These are phyloP conservation scores for Aspergillus sp. DNA, from an alignment of 2,329 filamentous ascomycete species.

Conservation along the genomic window DNA sequence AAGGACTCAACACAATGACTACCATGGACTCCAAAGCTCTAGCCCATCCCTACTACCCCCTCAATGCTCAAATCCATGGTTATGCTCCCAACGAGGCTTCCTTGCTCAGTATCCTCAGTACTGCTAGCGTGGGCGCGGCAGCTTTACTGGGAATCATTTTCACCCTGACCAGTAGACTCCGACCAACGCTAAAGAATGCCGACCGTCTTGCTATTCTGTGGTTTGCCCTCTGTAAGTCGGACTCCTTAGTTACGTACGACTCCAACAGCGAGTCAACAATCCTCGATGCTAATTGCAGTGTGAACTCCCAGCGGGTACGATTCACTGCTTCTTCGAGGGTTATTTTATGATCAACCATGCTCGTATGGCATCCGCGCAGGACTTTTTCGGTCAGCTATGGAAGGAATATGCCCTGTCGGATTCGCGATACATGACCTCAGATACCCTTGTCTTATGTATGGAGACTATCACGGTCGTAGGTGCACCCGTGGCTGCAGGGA, in stretches of 20 bases:
- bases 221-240: conserved; percentile 69
- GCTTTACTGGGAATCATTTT: conserved; percentile 61
- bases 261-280: not conserved
- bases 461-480: conserved; percentile 78
- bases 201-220: conserved; percentile 68
- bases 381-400: conserved; percentile 82
- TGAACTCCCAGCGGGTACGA: conserved; percentile 41
- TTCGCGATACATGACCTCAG: conserved; percentile 79
- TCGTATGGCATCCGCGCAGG: conserved; percentile 66
- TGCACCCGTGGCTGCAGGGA: conserved; percentile 12
- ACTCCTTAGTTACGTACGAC: not conserved
- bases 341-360: conserved; percentile 76
- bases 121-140: conserved; percentile 60
- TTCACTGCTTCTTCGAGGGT: conserved; percentile 83
- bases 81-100: conserved; percentile 68
- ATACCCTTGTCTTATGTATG: conserved; percentile 83
- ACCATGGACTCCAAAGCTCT: conserved; percentile 8
- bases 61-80: conserved; percentile 61
- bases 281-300: conserved; percentile 2
- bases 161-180: conserved; percentile 53
- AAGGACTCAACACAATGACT: not conserved
- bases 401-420: conserved; percentile 89
- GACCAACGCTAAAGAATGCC: conserved; percentile 54
- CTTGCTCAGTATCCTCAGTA: conserved; percentile 59
- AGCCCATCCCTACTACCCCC: conserved; percentile 71